Evolutionary conservation across 805 yeast species (phyloP), one percentile per base, ranked within the genome.

Genomic region (Barnettozyma populi): DNA sequence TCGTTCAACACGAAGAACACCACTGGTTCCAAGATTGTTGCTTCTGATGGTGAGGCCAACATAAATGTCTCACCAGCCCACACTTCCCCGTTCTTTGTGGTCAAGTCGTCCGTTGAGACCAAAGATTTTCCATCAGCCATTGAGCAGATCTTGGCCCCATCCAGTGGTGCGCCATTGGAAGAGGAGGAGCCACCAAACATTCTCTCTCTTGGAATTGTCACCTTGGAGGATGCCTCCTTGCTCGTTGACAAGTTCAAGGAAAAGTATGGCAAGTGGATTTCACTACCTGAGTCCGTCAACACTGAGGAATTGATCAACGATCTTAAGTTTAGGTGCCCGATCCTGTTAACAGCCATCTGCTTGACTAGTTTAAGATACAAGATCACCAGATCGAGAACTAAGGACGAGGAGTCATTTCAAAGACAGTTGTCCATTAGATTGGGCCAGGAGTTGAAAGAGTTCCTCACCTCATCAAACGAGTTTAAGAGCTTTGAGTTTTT

Each of bases 201-300:
- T 3, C 68, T 86, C 3, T 55, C 75, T 2, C 56, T 75, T 23
- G 78, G 78, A 1, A 64, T 84, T 5, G 56, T 86, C 14, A 57
- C 78, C 1, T 56, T 70, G 36, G 62, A 65, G 3, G 80, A 82
- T 53, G 79, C 79, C 0, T 54, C 73, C 7, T 68, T 69, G 16
- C 63, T 85, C 36, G 64, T 86, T 53, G 72, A 71, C 45, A 76
- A 75, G 41, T 86, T 86, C 60, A 68, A 84, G 38, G 77, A 80
- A 43, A 74, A 84, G 56, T 86, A 82, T 58, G 88, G 90, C 5
- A 72, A 88, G 27, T 86, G 95, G 95, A 80, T 84, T 3, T 79
- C 86, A 46, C 79, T 86, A 44, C 89, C 90, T 0, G 74, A 74
- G 27, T 68, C 67, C 13, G 58, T 75, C 32, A 60, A 80, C 5